These are phyloP conservation scores for Trichoderma sp. DNA, from an alignment of 2,329 filamentous ascomycete genomes.

Conservation along the genomic window DNA sequence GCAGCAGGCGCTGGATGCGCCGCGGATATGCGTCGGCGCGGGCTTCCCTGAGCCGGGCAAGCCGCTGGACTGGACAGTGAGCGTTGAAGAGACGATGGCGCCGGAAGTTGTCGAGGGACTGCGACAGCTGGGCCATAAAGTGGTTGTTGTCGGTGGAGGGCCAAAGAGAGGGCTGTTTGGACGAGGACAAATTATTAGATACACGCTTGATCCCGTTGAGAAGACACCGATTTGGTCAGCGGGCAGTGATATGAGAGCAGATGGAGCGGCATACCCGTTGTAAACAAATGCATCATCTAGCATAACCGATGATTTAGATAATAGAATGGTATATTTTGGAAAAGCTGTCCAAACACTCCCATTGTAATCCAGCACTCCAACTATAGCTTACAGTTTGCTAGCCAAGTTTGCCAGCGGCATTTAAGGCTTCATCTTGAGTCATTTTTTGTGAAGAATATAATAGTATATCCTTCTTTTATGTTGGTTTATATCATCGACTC, in stretches of 20 bases:
- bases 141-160: conserved; percentile 66
- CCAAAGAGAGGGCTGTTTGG: conserved; percentile 74
- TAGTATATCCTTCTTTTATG: no score
- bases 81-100: conserved; percentile 80
- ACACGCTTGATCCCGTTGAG: conserved; percentile 71
- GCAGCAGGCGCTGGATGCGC: conserved; percentile 87
- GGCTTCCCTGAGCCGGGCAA: conserved; percentile 66
- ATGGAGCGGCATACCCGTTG: conserved; percentile 69
- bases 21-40: conserved; percentile 84
- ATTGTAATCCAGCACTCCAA: no score
- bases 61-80: conserved; percentile 67
- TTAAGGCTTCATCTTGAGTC: no score
- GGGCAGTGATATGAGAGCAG: conserved; percentile 85
- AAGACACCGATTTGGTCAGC: conserved; percentile 78
- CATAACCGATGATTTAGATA: not conserved
- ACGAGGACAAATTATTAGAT: conserved; percentile 82
- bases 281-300: conserved; percentile 27
- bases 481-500: no score
- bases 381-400: no score
- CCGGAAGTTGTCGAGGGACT: conserved; percentile 69
- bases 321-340: not conserved
- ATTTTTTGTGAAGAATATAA: no score
- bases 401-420: no score
- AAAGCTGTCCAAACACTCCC: no score
- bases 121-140: conserved; percentile 70